Evolutionary conservation across 2,329 filamentous ascomycete species (phyloP).

Genomic region (Torrubiellomyces zombiae): DNA sequence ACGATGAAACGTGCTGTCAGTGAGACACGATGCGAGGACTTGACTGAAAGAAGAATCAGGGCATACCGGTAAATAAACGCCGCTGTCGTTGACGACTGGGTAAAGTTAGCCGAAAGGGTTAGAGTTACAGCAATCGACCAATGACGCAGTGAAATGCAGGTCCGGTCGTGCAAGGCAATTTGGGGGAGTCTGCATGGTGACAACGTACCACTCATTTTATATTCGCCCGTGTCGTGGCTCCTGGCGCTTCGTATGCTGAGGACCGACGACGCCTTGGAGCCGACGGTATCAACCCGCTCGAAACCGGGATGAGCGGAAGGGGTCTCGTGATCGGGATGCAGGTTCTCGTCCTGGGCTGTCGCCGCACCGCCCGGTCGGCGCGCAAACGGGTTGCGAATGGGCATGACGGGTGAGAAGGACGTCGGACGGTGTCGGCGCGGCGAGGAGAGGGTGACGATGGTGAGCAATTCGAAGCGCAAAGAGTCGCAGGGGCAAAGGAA

Average conservation of each 20-base stretch:
- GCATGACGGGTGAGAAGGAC: too few species aligned
- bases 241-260: conserved; percentile 44
- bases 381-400: conserved; percentile 57
- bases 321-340: conserved; percentile 21
- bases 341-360: conserved; percentile 37
- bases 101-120: too few species aligned
- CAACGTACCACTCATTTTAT: conserved; percentile 64
- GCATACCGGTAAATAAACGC: conserved; percentile 79
- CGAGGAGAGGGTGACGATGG: conserved; percentile 1
- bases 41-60: too few species aligned
- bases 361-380: conserved; percentile 34
- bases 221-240: conserved; percentile 51
- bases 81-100: conserved; percentile 93
- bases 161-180: too few species aligned
- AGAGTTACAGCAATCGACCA: too few species aligned
- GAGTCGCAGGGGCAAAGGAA: too few species aligned
- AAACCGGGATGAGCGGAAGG: conserved; percentile 28
- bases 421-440: conserved; percentile 2
- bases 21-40: neutral
- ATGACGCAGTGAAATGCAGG: too few species aligned
- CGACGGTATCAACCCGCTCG: conserved; percentile 45
- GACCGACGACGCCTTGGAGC: conserved; percentile 43
- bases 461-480: neutral
- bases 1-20: too few species aligned
- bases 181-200: too few species aligned